A percentile compares a stretch with the other conserved stretches of the same genome.
phyloP scores from a whole-genome alignment of 768 basidiomycete species.

The Roridomyces roridus region DNA sequence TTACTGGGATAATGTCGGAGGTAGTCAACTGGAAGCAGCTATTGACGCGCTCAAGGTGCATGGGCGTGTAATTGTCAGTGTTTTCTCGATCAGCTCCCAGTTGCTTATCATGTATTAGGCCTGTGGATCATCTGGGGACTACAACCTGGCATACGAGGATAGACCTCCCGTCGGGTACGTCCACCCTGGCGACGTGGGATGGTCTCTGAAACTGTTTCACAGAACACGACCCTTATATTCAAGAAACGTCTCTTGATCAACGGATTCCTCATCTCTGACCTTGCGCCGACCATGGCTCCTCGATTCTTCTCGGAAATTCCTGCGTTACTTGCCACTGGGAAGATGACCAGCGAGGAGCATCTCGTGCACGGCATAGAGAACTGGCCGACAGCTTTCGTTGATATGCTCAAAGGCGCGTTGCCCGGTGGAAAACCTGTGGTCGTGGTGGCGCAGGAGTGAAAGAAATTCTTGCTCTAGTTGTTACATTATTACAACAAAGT shows the following conservation, averaged over 20 bases:
- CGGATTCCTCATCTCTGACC: conserved; percentile 41
- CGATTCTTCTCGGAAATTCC: conserved; percentile 47
- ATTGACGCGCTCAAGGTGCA: conserved; percentile 38
- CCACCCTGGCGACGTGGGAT: no score
- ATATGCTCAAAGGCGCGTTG: no score
- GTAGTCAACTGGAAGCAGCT: conserved; percentile 49
- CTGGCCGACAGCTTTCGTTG: conserved; percentile 40
- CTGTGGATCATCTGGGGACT: conserved; percentile 35
- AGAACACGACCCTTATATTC: conserved; percentile 40
- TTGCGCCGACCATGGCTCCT: conserved; percentile 35
- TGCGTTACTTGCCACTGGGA: conserved; percentile 41
- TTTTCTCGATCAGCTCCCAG: neutral
- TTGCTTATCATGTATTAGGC: neutral
- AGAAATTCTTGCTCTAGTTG: no score
- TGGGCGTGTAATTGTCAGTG: conserved; percentile 40
- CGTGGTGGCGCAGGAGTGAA: no score
- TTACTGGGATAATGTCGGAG: conserved; percentile 47
- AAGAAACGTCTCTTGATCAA: conserved; percentile 40
- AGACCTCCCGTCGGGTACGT: neutral
- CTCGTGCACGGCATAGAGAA: conserved; percentile 43
- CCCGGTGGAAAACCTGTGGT: no score
- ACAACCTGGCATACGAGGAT: conserved; percentile 5
- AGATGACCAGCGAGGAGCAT: conserved; percentile 45
- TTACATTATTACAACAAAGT: no score
- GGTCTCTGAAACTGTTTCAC: no score